Base-by-base conservation (phyloP, 164 flowering plant species). In the Kalanchoe fedtschenkoi region DNA sequence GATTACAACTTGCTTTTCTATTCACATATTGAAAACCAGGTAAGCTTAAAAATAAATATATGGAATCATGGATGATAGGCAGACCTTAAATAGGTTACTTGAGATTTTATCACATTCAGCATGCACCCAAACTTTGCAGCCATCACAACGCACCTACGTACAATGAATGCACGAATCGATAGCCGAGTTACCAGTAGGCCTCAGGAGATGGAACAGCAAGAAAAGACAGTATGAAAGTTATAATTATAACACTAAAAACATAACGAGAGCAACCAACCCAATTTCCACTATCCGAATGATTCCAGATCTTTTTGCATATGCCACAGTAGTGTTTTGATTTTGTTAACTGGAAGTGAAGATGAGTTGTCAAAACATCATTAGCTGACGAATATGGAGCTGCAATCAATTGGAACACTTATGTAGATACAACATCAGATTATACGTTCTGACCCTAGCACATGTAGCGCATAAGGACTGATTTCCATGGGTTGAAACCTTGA, bases 101-200 rank as follows among this genome's bases (percentile, higher is more conserved):
- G 88, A 80, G 66, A 86, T 80, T 66, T 83, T 81, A 75, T 79
- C 97, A 75, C 97, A 90, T 68, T 85, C 95, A 8, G 97, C 92
- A 69, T 93, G 97, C 54, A 93, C 84, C 99, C 97, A 93, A 61
- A 88, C 92, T 76, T 90, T 84, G 76, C 99, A 93, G 59, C 97
- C 92, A 83, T 84, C 86, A 69, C 99, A 93, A 2, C 88, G 82
- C 28, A 93, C 90, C 97, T 89, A 28, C 26, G 56, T 51, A 51
- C 56, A 26, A 7, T 16, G 13, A 51, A 28, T 26, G 56, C 24
- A 28, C 26, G 26, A 32, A 51, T 11, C 14, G 21, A 26, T 51
- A 51, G 56, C n/a, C 10, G 16, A 26, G 3, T 51, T 51, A 51
- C 26, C 56, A 51, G 15, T n/a, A 11, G 56, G 32, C 32, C 6